Evolutionary conservation across 1,139 yeast genomes (phyloP).

Genomic region (Geotrichum bryndzae): DNA sequence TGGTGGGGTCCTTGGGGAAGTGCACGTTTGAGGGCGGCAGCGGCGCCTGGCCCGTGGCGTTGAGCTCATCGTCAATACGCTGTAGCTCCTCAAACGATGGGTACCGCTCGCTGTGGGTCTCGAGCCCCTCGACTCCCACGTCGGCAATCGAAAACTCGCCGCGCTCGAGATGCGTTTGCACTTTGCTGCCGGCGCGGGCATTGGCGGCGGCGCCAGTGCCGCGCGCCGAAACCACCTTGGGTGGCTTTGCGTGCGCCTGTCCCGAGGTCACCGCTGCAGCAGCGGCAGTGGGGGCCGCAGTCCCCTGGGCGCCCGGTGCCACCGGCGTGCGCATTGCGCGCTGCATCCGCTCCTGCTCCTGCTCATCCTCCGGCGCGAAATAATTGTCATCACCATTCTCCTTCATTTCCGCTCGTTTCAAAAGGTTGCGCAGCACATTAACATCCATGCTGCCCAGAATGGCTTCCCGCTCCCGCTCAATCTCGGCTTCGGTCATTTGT

Average conservation of each 20-base stretch:
- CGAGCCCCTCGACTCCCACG: constrained; percentile 15
- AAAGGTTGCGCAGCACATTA: constrained; percentile 51
- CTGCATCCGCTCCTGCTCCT: neutral
- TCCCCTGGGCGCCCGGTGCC: neutral
- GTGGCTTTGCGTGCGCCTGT: neutral
- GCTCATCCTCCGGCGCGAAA: constrained; percentile 35
- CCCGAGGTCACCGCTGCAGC: neutral
- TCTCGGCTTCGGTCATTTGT: constrained; percentile 61
- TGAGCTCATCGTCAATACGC: constrained; percentile 9
- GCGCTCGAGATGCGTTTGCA: neutral
- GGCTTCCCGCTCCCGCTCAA: constrained; percentile 60
- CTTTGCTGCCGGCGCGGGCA: neutral
- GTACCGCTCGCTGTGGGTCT: constrained; percentile 10
- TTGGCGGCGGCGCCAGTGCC: neutral
- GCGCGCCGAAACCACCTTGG: neutral
- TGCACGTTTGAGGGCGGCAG: constrained; percentile 14
- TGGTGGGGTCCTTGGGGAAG: constrained; percentile 12
- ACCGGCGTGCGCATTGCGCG: neutral
- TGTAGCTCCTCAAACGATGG: constrained; percentile 18
- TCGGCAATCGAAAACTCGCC: constrained; percentile 14
- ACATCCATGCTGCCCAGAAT: constrained; percentile 65
- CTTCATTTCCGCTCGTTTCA: constrained; percentile 32
- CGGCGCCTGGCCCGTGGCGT: constrained; percentile 7
- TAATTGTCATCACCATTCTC: constrained; percentile 22
- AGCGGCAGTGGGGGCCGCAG: neutral